Evolutionary conservation across 108 stramenopile genomes (phyloP).

Genomic region (Pseudonitzschia delicatissima): DNA sequence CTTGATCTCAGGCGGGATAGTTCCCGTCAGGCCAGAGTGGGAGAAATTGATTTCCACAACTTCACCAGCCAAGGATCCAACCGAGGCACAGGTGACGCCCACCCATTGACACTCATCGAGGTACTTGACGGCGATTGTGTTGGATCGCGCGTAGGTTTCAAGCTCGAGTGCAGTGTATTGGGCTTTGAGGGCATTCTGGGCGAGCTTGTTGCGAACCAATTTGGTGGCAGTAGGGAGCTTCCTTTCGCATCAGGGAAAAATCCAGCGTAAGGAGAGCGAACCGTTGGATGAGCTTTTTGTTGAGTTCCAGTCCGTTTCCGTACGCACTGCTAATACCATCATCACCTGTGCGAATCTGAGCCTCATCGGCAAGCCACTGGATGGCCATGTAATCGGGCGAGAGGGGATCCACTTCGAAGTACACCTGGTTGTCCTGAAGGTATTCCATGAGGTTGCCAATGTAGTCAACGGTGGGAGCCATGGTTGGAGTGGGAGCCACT

Average conservation of each 20-base stretch:
- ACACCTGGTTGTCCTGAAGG: conserved; percentile 13
- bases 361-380: conserved; percentile 4
- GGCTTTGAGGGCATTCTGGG: too few relatives aligned
- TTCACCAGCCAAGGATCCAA: conserved; percentile 29
- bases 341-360: neutral
- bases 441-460: conserved; percentile 10
- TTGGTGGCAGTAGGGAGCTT: neutral
- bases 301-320: neutral
- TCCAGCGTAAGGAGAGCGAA: conserved; percentile 19
- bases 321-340: neutral
- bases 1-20: conserved; percentile 25
- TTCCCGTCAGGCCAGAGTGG: conserved; percentile 41
- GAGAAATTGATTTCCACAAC: conserved; percentile 32
- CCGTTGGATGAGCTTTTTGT: neutral
- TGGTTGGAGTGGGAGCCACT: neutral
- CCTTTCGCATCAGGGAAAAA: neutral
- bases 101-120: conserved; percentile 44
- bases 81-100: conserved; percentile 51
- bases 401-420: neutral
- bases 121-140: neutral
- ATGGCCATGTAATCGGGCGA: conserved; percentile 5
- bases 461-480: neutral
- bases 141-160: neutral
- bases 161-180: neutral
- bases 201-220: neutral